phyloP scores from a whole-genome alignment of 306 rosid genomes.

The Leucaena leucocephala region DNA sequence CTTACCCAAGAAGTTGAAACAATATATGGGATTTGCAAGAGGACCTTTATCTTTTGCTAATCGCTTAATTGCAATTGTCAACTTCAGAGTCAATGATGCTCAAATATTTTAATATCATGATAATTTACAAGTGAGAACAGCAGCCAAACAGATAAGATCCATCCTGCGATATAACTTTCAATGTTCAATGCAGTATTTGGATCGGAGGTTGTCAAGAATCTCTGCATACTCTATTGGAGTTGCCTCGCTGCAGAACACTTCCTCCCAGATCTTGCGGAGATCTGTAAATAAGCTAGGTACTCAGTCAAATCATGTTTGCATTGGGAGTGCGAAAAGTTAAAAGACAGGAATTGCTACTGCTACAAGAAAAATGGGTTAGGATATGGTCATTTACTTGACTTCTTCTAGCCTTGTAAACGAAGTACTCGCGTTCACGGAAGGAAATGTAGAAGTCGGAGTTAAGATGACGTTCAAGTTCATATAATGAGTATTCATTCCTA shows the following conservation, averaged over 20 bases:
- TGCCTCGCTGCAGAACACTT: conserved; percentile 68
- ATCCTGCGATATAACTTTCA: conserved; percentile 28
- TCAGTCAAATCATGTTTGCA: conserved; percentile 9
- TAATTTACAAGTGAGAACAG: conserved; percentile 37
- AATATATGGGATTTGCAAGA: background rate
- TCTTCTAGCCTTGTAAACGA: background rate
- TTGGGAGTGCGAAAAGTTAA: background rate
- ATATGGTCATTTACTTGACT: background rate
- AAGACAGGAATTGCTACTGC: conserved; percentile 1
- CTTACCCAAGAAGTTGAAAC: background rate
- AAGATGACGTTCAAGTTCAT: background rate
- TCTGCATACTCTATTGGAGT: conserved; percentile 73
- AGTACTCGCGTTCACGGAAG: background rate
- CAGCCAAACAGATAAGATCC: background rate
- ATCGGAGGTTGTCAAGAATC: conserved; percentile 67
- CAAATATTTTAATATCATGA: conserved; percentile 10
- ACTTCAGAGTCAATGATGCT: conserved; percentile 11
- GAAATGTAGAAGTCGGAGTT: background rate
- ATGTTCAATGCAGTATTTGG: conserved; percentile 56
- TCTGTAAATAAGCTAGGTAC: conserved; percentile 51
- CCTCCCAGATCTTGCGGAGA: conserved; percentile 75
- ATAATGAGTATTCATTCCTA: background rate
- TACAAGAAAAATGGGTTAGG: conserved; percentile 2
- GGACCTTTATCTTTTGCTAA: background rate
- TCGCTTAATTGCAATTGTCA: background rate